phyloP scores from a whole-genome alignment of 2,329 filamentous ascomycete genomes.

The Venturia nashicola region DNA sequence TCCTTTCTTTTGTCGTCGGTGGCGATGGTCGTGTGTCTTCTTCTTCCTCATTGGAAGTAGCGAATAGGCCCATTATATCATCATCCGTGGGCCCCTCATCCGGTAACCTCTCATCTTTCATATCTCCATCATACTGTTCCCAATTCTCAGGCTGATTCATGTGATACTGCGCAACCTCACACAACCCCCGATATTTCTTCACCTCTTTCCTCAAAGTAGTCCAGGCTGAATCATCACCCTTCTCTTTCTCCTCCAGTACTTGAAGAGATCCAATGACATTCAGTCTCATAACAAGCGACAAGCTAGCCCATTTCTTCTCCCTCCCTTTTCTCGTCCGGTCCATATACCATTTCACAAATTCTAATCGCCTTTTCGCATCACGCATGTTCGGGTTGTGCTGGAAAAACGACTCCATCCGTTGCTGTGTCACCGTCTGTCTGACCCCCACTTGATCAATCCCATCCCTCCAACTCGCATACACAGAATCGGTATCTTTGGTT shows the following conservation, averaged over 20 bases:
- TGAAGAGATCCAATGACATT: background rate
- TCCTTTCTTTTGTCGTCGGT: background rate
- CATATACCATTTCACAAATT: background rate
- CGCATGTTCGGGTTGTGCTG: background rate
- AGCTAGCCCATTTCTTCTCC: background rate
- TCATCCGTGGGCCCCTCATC: too few relatives aligned
- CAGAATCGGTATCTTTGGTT: background rate
- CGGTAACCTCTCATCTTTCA: too few relatives aligned
- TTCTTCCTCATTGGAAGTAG: background rate
- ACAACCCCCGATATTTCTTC: background rate
- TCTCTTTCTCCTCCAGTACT: background rate
- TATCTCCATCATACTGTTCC: background rate
- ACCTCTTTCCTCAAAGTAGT: background rate
- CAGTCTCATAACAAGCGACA: background rate
- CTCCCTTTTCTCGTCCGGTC: background rate
- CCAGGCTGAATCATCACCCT: background rate
- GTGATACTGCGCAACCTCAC: background rate
- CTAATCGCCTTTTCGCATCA: background rate
- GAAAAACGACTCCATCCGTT: background rate
- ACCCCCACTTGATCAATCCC: background rate
- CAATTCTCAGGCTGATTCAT: background rate
- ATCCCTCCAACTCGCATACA: background rate
- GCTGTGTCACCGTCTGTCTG: background rate
- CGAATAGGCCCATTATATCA: too few relatives aligned
- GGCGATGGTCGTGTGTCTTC: background rate